Evolutionary conservation across 106 monocot genomes (phyloP), one percentile per base, ranked within the genome.

Genomic region (Narthecium ossifragum): DNA sequence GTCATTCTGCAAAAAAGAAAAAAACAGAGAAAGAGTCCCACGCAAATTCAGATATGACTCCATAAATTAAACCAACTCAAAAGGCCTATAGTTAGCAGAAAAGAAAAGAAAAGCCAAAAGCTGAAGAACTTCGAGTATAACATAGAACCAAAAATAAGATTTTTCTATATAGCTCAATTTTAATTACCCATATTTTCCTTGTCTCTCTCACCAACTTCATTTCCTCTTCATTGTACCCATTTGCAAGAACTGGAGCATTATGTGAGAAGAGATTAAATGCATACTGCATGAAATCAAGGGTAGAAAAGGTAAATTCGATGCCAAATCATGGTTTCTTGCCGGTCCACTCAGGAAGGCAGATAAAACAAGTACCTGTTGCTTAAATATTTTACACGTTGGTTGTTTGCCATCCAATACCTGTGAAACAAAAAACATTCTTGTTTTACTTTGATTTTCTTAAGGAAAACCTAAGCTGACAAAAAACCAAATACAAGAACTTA

Each of bases 221-320:
- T 59, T 98, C 98, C 61, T 98, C 98, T 66, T 98, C 98, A 48
- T 98, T 98, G 25, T 98, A 98, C n/a, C 98, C 98, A 77, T 98
- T 98, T 37, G 84, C 58, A 31, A 70, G 75, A 74, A 98, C 65
- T 52, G 83, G 80, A 17, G 98, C 83, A 70, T 98, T 98, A 57
- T 98, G 98, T 46, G 98, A 98, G 74, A 98, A 98, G 15, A 98
- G 64, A 75, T 98, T 98, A 67, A 98, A 98, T 36, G 98, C 98
- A 67, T 98, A 98, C 98, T 98, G 78, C 73, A 84, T 32, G 5
- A 68, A 50, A 33, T 34, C 15, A 39, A 5, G 22, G 15, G n/a
- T 41, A 48, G 36, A 37, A 37, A 37, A 11, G 5, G 5, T 11
- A 37, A 6, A 37, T 37, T 37, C 36, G 5, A 6, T 11, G 36